phyloP scores from a whole-genome alignment of 805 yeast genomes.

The Saturnispora serradocipensis region DNA sequence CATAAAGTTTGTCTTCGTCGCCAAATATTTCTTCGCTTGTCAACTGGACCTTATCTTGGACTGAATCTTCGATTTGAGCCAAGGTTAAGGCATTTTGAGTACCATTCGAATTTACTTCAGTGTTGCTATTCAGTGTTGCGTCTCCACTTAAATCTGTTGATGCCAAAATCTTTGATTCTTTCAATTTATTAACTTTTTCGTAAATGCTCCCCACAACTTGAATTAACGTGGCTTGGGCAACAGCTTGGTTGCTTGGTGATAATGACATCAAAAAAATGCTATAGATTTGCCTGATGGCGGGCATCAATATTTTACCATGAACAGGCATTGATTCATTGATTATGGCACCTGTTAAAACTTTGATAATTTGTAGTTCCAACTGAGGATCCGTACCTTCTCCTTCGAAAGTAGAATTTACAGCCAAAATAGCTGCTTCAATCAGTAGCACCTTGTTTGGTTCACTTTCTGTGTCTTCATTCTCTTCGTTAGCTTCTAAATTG shows the following conservation, averaged over 20 bases:
- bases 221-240: slow-evolving; percentile 90
- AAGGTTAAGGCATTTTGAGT: slow-evolving; percentile 35
- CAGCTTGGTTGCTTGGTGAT: slow-evolving; percentile 75
- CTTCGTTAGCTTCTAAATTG: slow-evolving; percentile 23
- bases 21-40: slow-evolving; percentile 35
- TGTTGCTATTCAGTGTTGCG: not conserved
- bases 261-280: slow-evolving; percentile 82
- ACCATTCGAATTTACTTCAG: not conserved
- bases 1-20: slow-evolving; percentile 56
- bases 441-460: slow-evolving; percentile 37
- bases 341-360: slow-evolving; percentile 84
- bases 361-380: slow-evolving; percentile 84
- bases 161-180: not conserved
- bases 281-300: slow-evolving; percentile 89
- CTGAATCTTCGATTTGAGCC: slow-evolving; percentile 45
- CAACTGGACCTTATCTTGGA: slow-evolving; percentile 46
- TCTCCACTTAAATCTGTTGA: not conserved
- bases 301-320: slow-evolving; percentile 81
- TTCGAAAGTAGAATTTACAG: slow-evolving; percentile 75
- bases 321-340: slow-evolving; percentile 72
- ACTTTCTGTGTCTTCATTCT: slow-evolving; percentile 33
- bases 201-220: slow-evolving; percentile 84
- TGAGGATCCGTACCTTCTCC: slow-evolving; percentile 89
- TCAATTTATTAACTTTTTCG: slow-evolving; percentile 42
- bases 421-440: slow-evolving; percentile 76